Percentiles rank a stretch among this genome's conserved stretches.
Evolutionary conservation across 2,329 filamentous ascomycete genomes (phyloP).

Genomic region (Botrytis cinerea): DNA sequence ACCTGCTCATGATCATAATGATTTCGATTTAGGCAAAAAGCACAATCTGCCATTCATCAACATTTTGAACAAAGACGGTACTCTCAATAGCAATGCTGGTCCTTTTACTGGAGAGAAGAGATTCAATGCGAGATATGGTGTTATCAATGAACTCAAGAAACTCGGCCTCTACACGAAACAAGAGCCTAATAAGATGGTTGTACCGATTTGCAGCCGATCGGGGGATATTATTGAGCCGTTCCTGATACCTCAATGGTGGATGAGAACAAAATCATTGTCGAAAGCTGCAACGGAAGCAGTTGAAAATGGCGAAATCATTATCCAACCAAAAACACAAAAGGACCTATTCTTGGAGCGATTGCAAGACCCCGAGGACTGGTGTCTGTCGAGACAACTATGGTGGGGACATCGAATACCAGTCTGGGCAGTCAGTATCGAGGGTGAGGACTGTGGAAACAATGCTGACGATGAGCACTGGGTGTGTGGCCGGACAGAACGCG

Average conservation of each 20-base stretch:
- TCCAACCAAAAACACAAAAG: not conserved
- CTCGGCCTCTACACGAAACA: not conserved
- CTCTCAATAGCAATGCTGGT: not conserved
- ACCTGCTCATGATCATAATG: not conserved
- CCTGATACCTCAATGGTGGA: conserved; percentile 3
- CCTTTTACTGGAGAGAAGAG: not conserved
- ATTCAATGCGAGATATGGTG: not conserved
- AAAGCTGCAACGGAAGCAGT: not conserved
- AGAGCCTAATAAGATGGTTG: conserved; percentile 1
- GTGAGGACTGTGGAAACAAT: not conserved
- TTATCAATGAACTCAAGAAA: not conserved
- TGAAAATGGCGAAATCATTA: not conserved
- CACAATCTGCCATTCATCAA: not conserved
- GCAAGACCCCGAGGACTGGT: not conserved
- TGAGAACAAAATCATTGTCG: not conserved
- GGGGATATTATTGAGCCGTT: not conserved
- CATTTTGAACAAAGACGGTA: not conserved
- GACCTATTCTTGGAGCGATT: not conserved
- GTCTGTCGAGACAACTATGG: not conserved
- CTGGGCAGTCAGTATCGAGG: not conserved
- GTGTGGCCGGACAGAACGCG: not conserved
- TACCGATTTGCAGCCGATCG: not conserved
- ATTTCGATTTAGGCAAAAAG: not conserved
- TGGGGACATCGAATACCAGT: not conserved
- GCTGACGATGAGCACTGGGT: not conserved